Conservation (phyloP, 228 moss, liverwort and hornwort species). For the Sphagnum fallax region DNA sequence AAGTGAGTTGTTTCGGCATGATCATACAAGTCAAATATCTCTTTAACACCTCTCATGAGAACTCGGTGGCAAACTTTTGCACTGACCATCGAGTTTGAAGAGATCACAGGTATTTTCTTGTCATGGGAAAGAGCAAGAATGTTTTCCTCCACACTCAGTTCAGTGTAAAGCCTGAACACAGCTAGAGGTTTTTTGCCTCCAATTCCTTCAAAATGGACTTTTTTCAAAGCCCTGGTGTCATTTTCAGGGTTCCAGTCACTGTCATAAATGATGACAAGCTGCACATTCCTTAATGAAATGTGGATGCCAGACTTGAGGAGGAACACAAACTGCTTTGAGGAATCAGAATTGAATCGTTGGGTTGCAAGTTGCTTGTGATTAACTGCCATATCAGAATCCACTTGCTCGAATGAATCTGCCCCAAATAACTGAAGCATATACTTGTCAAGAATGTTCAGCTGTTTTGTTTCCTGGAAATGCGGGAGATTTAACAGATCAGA, state of each 20-base stretch:
- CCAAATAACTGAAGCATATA: conserved; percentile 59
- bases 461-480: conserved; percentile 34
- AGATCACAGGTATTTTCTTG: conserved; percentile 23
- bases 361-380: conserved; percentile 41
- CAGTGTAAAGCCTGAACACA: conserved; percentile 52
- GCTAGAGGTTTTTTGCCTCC: conserved; percentile 39
- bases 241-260: conserved; percentile 53
- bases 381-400: conserved; percentile 42
- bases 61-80: conserved; percentile 55
- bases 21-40: conserved; percentile 39
- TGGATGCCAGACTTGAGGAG: conserved; percentile 46
- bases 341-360: conserved; percentile 44
- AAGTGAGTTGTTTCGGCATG: not conserved
- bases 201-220: conserved; percentile 53
- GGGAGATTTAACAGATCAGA: not conserved
- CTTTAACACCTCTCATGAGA: conserved; percentile 50
- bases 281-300: conserved; percentile 41
- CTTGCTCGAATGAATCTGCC: conserved; percentile 44
- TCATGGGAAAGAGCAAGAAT: conserved; percentile 34
- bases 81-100: conserved; percentile 18
- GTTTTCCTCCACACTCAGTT: conserved; percentile 52
- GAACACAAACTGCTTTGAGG: conserved; percentile 39
- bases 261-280: conserved; percentile 43
- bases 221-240: conserved; percentile 41
- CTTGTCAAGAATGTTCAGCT: conserved; percentile 46